Evolutionary conservation across 2,329 filamentous ascomycete species (phyloP).

Genomic region (Colletotrichum somersetense): DNA sequence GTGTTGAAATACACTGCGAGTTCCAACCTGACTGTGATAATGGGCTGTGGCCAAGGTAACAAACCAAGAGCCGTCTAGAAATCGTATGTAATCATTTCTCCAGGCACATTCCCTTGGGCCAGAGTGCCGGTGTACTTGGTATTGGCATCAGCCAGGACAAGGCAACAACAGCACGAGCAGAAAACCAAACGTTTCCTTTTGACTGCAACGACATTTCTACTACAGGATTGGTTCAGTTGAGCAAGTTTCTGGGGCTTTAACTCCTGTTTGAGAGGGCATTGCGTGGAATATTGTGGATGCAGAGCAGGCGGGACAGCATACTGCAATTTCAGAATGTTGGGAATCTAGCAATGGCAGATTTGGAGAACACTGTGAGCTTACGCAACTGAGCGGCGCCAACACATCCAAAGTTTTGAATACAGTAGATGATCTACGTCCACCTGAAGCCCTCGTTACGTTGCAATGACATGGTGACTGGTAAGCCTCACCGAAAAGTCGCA

Average conservation of each 20-base stretch:
- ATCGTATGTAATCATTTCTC: neutral
- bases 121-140: neutral
- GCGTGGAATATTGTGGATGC: neutral
- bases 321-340: neutral
- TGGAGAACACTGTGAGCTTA: neutral
- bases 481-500: neutral
- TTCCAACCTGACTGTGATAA: fast-evolving
- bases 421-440: neutral
- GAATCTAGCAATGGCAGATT: neutral
- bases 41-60: neutral
- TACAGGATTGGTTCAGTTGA: neutral
- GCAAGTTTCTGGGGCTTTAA: neutral
- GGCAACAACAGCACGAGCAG: neutral
- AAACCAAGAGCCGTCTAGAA: neutral
- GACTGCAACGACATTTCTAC: neutral
- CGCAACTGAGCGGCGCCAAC: neutral
- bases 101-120: neutral
- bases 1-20: neutral
- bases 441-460: neutral
- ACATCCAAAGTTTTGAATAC: neutral
- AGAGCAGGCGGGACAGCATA: neutral
- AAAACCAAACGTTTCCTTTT: neutral
- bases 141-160: neutral
- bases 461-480: neutral
- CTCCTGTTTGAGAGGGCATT: neutral